A percentile compares a stretch with the other conserved stretches of the same genome.
phyloP scores from a whole-genome alignment of 768 basidiomycete genomes.

The Mycena floridula region DNA sequence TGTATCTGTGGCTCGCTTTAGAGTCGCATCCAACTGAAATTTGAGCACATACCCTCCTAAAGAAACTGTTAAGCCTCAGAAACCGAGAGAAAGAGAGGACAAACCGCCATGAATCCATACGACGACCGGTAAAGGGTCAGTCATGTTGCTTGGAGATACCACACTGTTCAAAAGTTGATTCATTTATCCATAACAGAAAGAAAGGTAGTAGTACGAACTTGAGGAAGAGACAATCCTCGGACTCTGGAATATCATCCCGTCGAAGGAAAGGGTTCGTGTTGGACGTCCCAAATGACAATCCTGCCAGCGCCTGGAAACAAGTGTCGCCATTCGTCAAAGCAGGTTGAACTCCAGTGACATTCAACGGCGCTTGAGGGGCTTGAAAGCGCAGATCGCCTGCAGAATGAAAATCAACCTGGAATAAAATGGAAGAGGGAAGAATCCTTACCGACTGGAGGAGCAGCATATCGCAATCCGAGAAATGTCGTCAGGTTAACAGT shows the following conservation, averaged over 20 bases:
- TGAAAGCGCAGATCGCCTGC: no score
- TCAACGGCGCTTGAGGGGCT: no score
- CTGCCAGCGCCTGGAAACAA: no score
- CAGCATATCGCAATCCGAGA: constrained; percentile 42
- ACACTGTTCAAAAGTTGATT: constrained; percentile 9
- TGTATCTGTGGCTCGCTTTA: constrained; percentile 11
- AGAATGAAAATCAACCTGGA: no score
- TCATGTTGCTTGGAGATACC: constrained; percentile 1
- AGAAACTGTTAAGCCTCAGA: no score
- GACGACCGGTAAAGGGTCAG: constrained; percentile 14
- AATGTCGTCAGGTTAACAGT: constrained; percentile 58
- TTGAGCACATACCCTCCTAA: not conserved
- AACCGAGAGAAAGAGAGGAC: constrained; percentile 7
- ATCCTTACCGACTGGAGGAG: constrained; percentile 46
- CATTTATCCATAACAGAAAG: constrained; percentile 12
- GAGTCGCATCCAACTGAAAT: not conserved
- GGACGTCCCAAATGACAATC: no score
- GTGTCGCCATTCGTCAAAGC: no score
- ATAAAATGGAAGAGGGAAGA: no score
- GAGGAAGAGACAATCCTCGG: constrained; percentile 20
- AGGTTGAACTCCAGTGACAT: no score
- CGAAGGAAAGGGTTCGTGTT: constrained; percentile 50
- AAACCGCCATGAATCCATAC: constrained; percentile 24
- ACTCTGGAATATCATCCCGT: constrained; percentile 50
- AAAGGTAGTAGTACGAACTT: constrained; percentile 8